Evolutionary conservation across 495 filamentous ascomycete genomes (phyloP).

Genomic region (Chaetomium cochliodes): DNA sequence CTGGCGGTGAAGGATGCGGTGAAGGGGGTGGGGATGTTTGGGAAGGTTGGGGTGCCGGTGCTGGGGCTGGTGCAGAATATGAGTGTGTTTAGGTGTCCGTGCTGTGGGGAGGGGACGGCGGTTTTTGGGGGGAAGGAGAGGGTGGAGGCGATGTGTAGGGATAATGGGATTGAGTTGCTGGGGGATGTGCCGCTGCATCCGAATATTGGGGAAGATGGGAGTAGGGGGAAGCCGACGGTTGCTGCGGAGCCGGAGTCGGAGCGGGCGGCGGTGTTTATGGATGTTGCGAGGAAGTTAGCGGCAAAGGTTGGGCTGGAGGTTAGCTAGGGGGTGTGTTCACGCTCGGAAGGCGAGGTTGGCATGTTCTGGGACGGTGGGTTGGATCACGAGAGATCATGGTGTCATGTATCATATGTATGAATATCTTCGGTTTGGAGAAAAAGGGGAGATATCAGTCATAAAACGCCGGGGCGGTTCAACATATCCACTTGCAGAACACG

Average conservation of each 20-base stretch:
- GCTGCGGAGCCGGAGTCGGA: constrained; percentile 76
- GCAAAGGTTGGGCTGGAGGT: constrained; percentile 45
- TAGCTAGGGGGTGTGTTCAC: not conserved
- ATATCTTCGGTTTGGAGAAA: not conserved
- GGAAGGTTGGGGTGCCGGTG: constrained; percentile 69
- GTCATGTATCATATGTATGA: constrained; percentile 4
- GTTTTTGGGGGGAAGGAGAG: constrained; percentile 68
- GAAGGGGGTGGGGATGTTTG: constrained; percentile 88
- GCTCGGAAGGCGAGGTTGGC: not conserved
- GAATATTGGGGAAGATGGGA: constrained; percentile 83
- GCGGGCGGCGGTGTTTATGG: constrained; percentile 67
- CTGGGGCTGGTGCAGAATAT: constrained; percentile 97
- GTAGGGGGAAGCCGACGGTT: constrained; percentile 85
- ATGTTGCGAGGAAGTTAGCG: constrained; percentile 63
- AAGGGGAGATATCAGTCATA: not conserved
- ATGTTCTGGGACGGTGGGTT: too few species aligned
- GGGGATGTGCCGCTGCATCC: constrained; percentile 90
- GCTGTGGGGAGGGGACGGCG: constrained; percentile 68
- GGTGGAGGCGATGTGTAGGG: constrained; percentile 45
- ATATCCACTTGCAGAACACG: not conserved
- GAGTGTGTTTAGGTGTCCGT: constrained; percentile 79
- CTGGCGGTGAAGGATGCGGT: constrained; percentile 85
- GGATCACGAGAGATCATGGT: too few species aligned
- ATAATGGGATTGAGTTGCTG: constrained; percentile 69
- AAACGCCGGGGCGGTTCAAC: not conserved